Conservation (phyloP, 495 filamentous ascomycete genomes). For the Daldinia loculata region DNA sequence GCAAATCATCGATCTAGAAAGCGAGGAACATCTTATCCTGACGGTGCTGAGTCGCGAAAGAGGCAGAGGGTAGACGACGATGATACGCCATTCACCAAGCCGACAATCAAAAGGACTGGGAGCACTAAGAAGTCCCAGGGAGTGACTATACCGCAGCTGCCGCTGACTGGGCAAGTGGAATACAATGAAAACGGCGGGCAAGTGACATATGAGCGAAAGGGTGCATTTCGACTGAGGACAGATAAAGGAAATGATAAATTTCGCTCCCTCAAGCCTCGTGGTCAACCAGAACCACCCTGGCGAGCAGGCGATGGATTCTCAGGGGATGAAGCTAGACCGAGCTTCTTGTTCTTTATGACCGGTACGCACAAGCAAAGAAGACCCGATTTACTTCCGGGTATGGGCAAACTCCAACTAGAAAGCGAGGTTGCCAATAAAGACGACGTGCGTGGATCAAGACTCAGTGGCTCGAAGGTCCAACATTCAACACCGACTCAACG, state of each 20-base stretch:
- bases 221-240: constrained; percentile 35
- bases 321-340: constrained; percentile 36
- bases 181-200: neutral
- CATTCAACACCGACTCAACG: neutral
- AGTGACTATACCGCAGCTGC: neutral
- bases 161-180: constrained; percentile 1
- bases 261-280: constrained; percentile 32
- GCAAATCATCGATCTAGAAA: constrained; percentile 2
- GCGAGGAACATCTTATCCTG: constrained; percentile 8
- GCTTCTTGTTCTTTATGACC: constrained; percentile 18
- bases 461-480: neutral
- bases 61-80: neutral
- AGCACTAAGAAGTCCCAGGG: neutral
- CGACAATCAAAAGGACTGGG: neutral
- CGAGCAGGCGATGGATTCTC: constrained; percentile 42
- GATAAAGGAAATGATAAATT: constrained; percentile 20
- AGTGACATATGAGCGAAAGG: constrained; percentile 28
- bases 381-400: constrained; percentile 18
- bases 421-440: neutral
- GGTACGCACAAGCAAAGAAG: constrained; percentile 32
- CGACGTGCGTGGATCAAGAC: neutral
- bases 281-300: constrained; percentile 36
- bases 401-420: constrained; percentile 42
- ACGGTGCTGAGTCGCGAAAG: neutral
- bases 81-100: neutral